Evolutionary conservation across 1,139 yeast genomes (phyloP), one percentile per base, ranked within the genome.

Genomic region (Pneumocystis jirovecii): DNA sequence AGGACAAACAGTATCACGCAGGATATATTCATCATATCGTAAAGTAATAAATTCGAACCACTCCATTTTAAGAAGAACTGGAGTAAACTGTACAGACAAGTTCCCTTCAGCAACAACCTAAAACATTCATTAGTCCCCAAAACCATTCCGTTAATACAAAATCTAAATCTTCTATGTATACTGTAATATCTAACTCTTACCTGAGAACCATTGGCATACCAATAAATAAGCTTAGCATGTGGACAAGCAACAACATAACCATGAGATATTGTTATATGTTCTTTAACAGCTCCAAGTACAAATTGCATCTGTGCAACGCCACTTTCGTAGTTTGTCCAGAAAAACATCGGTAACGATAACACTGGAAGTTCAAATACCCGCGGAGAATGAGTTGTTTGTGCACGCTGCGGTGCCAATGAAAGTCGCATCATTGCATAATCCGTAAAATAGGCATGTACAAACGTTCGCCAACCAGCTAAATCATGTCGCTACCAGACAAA

Each of bases 221-320:
- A 50, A 45, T 62, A 64, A 21, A 64, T 50, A 62, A 63, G 37
- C 15, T 42, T 63, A 37, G 65, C 65, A 5, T 50, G 64, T n/a
- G 65, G 63, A 50, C 63, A 56, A 21, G 61, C 65, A 1, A 64
- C 66, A 7, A 64, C 59, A 37, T 59, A 60, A 12, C 61, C 63
- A 50, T 60, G 59, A 25, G 64, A 45, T 7, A 64, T 37, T 12
- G 56, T 59, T 29, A 42, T 29, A 19, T 61, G 63, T 19, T 64
- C 65, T 62, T 60, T 56, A 8, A 64, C 42, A n/a, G 57, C 35
- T 8, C 63, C 65, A 25, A 64, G 39, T 10, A 64, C 31, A 68
- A 81, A 82, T 63, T 82, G 77, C 2, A 81, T 77, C 31, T 60
- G 61, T 21, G 45, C 2, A 31, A 60, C 45, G 5, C 61, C 61